Percentiles rank a stretch among this genome's conserved stretches.
Conservation (phyloP, 2,329 filamentous ascomycete genomes). For the Fusarium compactum region DNA sequence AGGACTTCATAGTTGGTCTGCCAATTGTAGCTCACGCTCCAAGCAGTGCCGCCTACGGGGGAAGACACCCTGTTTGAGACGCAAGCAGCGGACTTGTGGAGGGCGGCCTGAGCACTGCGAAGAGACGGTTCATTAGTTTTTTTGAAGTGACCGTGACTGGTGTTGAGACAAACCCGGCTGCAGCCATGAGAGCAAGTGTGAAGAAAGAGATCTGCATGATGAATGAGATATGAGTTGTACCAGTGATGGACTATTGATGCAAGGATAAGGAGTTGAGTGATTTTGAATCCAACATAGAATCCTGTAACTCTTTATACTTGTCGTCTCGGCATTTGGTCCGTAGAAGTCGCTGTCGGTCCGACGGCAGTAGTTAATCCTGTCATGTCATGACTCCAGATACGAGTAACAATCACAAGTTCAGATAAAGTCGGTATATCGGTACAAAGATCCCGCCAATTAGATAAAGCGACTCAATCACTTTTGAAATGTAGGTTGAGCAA, state of each 20-base stretch:
- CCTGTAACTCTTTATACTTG: neutral
- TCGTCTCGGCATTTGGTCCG: neutral
- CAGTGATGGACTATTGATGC: neutral
- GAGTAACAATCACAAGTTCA: neutral
- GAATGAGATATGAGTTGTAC: neutral
- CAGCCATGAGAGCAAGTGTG: neutral
- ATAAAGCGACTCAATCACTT: neutral
- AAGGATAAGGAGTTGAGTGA: too few species aligned
- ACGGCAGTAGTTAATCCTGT: neutral
- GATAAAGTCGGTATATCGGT: neutral
- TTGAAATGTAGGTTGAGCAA: neutral
- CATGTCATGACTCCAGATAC: neutral
- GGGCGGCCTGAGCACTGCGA: neutral
- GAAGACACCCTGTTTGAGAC: neutral
- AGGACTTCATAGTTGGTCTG: neutral
- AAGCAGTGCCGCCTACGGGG: neutral
- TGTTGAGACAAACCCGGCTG: neutral
- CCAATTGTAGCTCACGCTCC: slow-evolving; percentile 2
- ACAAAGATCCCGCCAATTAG: neutral
- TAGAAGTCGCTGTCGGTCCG: neutral
- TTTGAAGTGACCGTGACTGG: too few species aligned
- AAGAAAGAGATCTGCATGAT: neutral
- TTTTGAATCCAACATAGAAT: neutral
- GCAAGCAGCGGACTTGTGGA: neutral
- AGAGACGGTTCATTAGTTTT: neutral